phyloP scores from a whole-genome alignment of 2,329 filamentous ascomycete species.

The Colletotrichum gloeosporioides region DNA sequence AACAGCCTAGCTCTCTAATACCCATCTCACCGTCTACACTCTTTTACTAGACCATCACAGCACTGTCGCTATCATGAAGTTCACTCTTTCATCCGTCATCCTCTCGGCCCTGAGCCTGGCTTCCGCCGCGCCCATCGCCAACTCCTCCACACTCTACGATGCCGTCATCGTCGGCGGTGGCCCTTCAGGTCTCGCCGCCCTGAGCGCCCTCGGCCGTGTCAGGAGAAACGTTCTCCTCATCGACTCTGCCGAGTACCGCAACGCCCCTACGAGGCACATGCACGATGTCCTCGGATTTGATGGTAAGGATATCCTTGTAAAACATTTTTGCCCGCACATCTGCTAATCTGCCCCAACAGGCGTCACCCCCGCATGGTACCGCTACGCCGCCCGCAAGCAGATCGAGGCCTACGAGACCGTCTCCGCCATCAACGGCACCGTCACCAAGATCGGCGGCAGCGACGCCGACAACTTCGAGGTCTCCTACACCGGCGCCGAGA shows the following conservation, averaged over 20 bases:
- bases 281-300: constrained; percentile 67
- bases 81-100: not conserved
- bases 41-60: not conserved
- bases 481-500: constrained; percentile 24
- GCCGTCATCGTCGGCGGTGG: constrained; percentile 64
- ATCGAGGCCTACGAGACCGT: constrained; percentile 32
- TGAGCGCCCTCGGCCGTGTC: constrained; percentile 65
- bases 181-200: constrained; percentile 57
- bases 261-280: constrained; percentile 60
- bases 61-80: not conserved
- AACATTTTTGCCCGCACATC: not conserved
- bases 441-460: constrained; percentile 45
- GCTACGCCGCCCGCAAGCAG: constrained; percentile 57
- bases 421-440: constrained; percentile 41
- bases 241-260: constrained; percentile 65
- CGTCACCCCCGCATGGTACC: constrained; percentile 59
- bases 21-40: not conserved
- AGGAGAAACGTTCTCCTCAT: constrained; percentile 59
- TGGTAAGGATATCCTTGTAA: constrained; percentile 40
- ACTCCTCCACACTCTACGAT: constrained; percentile 45
- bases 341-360: constrained; percentile 39
- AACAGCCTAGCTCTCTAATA: not conserved
- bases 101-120: constrained; percentile 1
- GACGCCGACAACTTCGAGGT: constrained; percentile 53
- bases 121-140: not conserved